Conservation (phyloP, 2,329 filamentous ascomycete species). For the Didymella glomerata region DNA sequence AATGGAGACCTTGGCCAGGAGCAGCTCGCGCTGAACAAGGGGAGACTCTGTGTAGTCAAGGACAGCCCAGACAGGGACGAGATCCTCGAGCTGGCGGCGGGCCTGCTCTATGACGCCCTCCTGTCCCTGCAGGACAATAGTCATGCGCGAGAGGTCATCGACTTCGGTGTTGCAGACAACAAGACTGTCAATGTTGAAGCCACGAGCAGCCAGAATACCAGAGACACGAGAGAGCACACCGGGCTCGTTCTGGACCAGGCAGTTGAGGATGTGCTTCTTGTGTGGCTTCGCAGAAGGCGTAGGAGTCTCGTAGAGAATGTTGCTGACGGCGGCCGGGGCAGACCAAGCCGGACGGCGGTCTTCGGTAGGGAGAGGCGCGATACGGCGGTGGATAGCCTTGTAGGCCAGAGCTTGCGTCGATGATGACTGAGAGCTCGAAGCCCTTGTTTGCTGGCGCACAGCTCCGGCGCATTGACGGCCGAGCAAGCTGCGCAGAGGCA, state of each 20-base stretch:
- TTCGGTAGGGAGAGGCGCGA: slow-evolving; percentile 81
- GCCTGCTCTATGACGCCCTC: slow-evolving; percentile 98
- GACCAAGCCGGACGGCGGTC: slow-evolving; percentile 81
- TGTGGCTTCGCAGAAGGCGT: slow-evolving; percentile 81
- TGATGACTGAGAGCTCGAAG: slow-evolving; percentile 57
- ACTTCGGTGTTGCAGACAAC: slow-evolving; percentile 99
- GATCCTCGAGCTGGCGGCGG: slow-evolving; percentile 90
- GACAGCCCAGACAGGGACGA: slow-evolving; percentile 98
- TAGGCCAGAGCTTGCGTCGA: slow-evolving; percentile 95
- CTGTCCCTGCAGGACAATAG: slow-evolving; percentile 94
- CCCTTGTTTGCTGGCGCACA: slow-evolving; percentile 44
- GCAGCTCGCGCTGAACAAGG: slow-evolving; percentile 92
- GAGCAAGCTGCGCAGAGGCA: slow-evolving; percentile 49
- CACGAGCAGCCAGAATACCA: slow-evolving; percentile 91
- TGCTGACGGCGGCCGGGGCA: slow-evolving; percentile 92
- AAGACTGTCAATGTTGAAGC: slow-evolving; percentile 98
- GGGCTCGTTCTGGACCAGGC: slow-evolving; percentile 97
- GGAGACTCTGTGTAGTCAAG: slow-evolving; percentile 93
- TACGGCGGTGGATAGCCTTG: slow-evolving; percentile 93
- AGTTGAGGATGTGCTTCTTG: slow-evolving; percentile 97
- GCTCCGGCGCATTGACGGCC: slow-evolving; percentile 38
- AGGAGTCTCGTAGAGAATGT: slow-evolving; percentile 98
- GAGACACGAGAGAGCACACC: slow-evolving; percentile 96
- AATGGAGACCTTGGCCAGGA: slow-evolving; percentile 96
- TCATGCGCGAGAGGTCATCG: slow-evolving; percentile 96